A percentile compares a stretch with the other conserved stretches of the same genome.
Evolutionary conservation across 2,329 filamentous ascomycete genomes (phyloP).

Genomic region (Cercospora zeina): DNA sequence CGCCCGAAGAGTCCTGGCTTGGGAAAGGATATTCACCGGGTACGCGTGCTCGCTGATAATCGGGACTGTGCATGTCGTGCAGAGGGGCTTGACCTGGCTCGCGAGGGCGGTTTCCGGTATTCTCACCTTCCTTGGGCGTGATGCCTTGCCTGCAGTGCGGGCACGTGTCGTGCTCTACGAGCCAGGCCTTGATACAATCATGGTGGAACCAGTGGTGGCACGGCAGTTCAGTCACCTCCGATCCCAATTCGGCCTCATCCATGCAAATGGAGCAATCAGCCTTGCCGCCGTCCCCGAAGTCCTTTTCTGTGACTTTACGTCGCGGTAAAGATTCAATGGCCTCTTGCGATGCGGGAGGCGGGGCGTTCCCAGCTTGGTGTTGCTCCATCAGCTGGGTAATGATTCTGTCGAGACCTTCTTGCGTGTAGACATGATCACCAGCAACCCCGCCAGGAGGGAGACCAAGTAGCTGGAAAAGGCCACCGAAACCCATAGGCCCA

Average conservation of each 20-base stretch:
- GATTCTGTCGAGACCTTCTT: slow-evolving; percentile 86
- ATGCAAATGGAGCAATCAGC: slow-evolving; percentile 94
- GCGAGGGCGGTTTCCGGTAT: slow-evolving; percentile 28
- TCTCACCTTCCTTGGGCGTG: slow-evolving; percentile 41
- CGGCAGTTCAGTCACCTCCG: slow-evolving; percentile 74
- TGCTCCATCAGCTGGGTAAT: slow-evolving; percentile 87
- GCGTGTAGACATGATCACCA: slow-evolving; percentile 82
- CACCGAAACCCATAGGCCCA: slow-evolving; percentile 20
- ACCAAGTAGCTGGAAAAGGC: slow-evolving; percentile 32
- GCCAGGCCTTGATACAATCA: slow-evolving; percentile 77
- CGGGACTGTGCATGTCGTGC: slow-evolving; percentile 36
- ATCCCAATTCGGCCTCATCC: slow-evolving; percentile 72
- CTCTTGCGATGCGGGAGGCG: slow-evolving; percentile 73
- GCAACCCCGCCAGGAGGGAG: slow-evolving; percentile 50
- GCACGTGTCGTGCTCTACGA: slow-evolving; percentile 89
- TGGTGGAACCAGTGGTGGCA: slow-evolving; percentile 95
- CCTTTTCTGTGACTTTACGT: slow-evolving; percentile 66
- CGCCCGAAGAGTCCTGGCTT: slow-evolving; percentile 22
- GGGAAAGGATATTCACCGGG: slow-evolving; percentile 30
- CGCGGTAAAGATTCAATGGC: slow-evolving; percentile 70
- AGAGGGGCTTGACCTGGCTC: slow-evolving; percentile 35
- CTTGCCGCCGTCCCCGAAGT: slow-evolving; percentile 68
- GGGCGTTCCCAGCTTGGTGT: slow-evolving; percentile 71
- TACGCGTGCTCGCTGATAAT: slow-evolving; percentile 29
- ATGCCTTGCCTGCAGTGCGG: slow-evolving; percentile 70